Evolutionary conservation across 768 basidiomycete genomes (phyloP).

Genomic region (Agaricus blazei): DNA sequence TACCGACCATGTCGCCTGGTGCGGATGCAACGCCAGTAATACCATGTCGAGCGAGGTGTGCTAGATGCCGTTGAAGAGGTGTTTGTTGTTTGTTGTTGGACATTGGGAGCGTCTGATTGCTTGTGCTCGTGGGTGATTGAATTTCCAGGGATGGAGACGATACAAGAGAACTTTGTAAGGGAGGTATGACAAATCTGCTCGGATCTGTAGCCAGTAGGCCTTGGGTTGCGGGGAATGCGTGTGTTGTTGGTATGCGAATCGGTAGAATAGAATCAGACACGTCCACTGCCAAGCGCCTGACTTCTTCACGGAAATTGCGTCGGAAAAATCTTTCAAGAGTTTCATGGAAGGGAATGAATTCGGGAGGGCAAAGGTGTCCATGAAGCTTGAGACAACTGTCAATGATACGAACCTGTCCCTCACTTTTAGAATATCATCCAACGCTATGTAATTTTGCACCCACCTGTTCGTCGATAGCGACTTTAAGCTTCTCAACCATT

Average conservation of each 20-base stretch:
- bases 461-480: conserved; percentile 81
- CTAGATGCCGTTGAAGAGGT: conserved; percentile 74
- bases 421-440: neutral
- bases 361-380: conserved; percentile 72
- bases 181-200: conserved; percentile 45
- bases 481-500: conserved; percentile 65
- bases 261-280: conserved; percentile 38
- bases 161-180: conserved; percentile 41
- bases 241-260: conserved; percentile 27
- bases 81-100: conserved; percentile 49
- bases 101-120: conserved; percentile 25
- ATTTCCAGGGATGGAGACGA: conserved; percentile 33
- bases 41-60: conserved; percentile 77
- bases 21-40: conserved; percentile 79
- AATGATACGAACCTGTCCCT: conserved; percentile 63
- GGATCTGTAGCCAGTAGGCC: conserved; percentile 11
- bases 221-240: conserved; percentile 31
- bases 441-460: conserved; percentile 13
- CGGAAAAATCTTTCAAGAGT: conserved; percentile 83
- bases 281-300: conserved; percentile 64
- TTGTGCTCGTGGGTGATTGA: conserved; percentile 24
- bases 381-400: conserved; percentile 84
- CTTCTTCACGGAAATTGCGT: conserved; percentile 82
- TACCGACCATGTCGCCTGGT: conserved; percentile 56
- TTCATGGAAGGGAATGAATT: conserved; percentile 91